phyloP scores from a whole-genome alignment of 2,329 filamentous ascomycete genomes.

The Shiraia sp. region DNA sequence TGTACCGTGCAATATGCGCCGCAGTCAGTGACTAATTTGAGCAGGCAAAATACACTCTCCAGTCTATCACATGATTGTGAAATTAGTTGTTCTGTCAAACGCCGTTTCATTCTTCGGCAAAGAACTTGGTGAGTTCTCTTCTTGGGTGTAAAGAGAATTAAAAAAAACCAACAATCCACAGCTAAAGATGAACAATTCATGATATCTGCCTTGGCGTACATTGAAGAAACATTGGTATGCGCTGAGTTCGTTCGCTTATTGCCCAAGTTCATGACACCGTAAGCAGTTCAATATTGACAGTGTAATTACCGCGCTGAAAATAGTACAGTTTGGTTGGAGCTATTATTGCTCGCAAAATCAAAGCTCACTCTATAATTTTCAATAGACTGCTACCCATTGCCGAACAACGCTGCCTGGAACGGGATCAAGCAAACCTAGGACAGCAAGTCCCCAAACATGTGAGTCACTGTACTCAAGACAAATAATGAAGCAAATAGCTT shows the following conservation, averaged over 20 bases:
- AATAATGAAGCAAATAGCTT: neutral
- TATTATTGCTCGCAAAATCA: constrained; percentile 15
- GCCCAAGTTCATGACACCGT: constrained; percentile 17
- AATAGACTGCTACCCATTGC: constrained; percentile 18
- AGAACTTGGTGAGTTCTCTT: constrained; percentile 8
- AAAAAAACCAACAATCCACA: constrained; percentile 1
- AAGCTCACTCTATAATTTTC: constrained; percentile 17
- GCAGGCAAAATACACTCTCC: constrained; percentile 12
- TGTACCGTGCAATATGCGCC: neutral
- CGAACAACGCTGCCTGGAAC: constrained; percentile 15
- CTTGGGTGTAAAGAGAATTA: neutral
- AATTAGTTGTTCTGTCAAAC: constrained; percentile 16
- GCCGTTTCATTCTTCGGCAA: constrained; percentile 21
- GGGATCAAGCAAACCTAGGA: constrained; percentile 12
- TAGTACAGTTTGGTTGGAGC: constrained; percentile 6
- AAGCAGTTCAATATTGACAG: neutral
- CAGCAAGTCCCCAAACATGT: constrained; percentile 11
- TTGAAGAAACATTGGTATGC: constrained; percentile 28
- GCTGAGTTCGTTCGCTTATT: constrained; percentile 29
- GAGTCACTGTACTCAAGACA: neutral
- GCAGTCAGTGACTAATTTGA: neutral
- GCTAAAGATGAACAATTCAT: constrained; percentile 29
- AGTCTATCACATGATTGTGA: constrained; percentile 16
- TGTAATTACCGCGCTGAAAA: neutral
- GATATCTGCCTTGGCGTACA: constrained; percentile 18